phyloP scores from a whole-genome alignment of 2,329 filamentous ascomycete species.

The Huntiella bhutanensis region DNA sequence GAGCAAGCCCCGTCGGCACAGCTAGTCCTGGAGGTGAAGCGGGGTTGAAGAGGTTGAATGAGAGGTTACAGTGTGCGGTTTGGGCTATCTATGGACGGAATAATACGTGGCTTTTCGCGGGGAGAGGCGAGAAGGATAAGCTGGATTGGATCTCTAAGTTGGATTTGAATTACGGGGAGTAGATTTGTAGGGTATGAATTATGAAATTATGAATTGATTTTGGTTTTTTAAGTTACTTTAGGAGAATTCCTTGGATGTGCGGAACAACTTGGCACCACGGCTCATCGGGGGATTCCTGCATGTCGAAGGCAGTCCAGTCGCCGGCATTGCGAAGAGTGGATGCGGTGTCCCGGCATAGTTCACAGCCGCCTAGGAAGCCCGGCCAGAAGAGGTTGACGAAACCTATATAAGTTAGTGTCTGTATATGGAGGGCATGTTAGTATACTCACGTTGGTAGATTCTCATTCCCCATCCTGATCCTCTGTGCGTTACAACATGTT shows the following conservation, averaged over 20 bases:
- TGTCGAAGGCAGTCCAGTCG: slow-evolving; percentile 30
- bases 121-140: slow-evolving; percentile 76
- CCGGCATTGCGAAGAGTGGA: slow-evolving; percentile 29
- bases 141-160: slow-evolving; percentile 94
- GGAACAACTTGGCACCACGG: slow-evolving; percentile 26
- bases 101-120: slow-evolving; percentile 89
- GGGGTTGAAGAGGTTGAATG: slow-evolving; percentile 34
- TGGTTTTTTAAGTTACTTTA: slow-evolving; percentile 22
- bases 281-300: slow-evolving; percentile 23
- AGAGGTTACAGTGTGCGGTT: slow-evolving; percentile 48
- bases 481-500: slow-evolving; percentile 32
- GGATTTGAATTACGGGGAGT: slow-evolving; percentile 49
- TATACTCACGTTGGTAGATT: slow-evolving; percentile 31
- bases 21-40: slow-evolving; percentile 16
- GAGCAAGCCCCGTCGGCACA: slow-evolving; percentile 17
- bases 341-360: slow-evolving; percentile 29
- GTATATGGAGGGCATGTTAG: background rate
- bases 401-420: slow-evolving; percentile 18
- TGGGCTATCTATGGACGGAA: slow-evolving; percentile 90
- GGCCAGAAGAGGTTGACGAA: slow-evolving; percentile 35
- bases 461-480: slow-evolving; percentile 22
- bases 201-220: background rate
- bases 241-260: slow-evolving; percentile 32
- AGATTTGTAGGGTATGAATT: background rate
- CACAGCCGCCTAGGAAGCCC: slow-evolving; percentile 30